Base-by-base conservation (phyloP, 176 grass and related monocot genomes). In the Raddia guianensis region DNA sequence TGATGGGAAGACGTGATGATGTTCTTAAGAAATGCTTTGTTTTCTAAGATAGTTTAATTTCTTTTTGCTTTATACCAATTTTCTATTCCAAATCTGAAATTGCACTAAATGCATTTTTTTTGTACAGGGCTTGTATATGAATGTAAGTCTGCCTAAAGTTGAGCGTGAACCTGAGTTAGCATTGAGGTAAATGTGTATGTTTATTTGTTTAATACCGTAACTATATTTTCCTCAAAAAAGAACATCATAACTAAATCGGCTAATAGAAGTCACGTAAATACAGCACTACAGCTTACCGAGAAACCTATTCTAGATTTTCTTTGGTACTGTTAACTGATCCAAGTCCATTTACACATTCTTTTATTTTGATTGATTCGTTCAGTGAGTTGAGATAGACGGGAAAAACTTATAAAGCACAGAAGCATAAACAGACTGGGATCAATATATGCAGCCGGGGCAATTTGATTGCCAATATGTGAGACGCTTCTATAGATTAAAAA, bases 61-160 rank as follows among this genome's bases (percentile, higher is more conserved):
- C 11, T 77, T 27, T 69, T 12, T 62, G 4, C 20, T 89, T 3
- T 49, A 68, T 3, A 16, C 16, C 43, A 68, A 59, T 52, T 43
- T 77, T 58, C 13, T 49, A 48, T 70, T 40, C 56, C 40, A 8
- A 37, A 46, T 75, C 19, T 61, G n/a, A 87, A 52, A 74, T 69
- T 55, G 45, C 27, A 53, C 43, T 18, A 8, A 56, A 15, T 62
- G 43, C 8, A 2, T 47, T 72, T 9, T 19, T 51, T 73, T 35
- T 82, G 15, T 84, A 14, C 66, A 98, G 96, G 96, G 96, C 37
- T 52, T 98, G 63, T 91, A 88, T 77, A 98, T 98, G 92, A 93
- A 87, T 27, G 63, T 95, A 82, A 84, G 72, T 72, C 81, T 65
- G 13, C 84, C 90, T 74, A 84, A 91, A 95, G 75, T 83, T 77